These are phyloP conservation scores for Rhododendron simsii DNA, from an alignment of 148 eudicot species.

Conservation along the genomic window DNA sequence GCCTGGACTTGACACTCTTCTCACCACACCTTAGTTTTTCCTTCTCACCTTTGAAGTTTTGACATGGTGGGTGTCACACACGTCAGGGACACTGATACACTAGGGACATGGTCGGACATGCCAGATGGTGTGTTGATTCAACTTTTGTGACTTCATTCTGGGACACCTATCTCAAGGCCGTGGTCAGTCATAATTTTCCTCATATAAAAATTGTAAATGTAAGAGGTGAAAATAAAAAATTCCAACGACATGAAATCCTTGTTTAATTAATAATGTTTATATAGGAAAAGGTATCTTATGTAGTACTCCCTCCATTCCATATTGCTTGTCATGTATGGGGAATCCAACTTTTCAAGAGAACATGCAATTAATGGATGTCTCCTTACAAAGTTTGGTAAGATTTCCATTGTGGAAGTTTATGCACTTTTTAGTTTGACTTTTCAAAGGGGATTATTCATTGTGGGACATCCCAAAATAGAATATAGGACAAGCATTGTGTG, in stretches of 20 bases:
- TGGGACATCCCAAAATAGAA: background rate
- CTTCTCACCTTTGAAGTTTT: background rate
- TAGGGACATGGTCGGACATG: background rate
- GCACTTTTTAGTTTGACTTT: too few species aligned
- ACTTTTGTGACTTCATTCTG: background rate
- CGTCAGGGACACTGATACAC: background rate
- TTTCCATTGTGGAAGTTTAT: background rate
- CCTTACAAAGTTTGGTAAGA: background rate
- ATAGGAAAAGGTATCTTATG: background rate
- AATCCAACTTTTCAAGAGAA: too few species aligned
- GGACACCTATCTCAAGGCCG: background rate
- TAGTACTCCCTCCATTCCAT: background rate
- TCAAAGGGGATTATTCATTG: background rate
- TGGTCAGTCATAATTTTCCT: background rate
- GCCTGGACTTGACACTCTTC: background rate
- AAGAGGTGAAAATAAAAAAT: background rate
- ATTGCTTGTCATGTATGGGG: background rate
- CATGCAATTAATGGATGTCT: too few species aligned
- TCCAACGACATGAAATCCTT: background rate
- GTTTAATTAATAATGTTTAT: background rate
- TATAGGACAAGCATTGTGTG: background rate
- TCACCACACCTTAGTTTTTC: background rate
- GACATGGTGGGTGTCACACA: background rate
- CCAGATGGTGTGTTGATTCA: background rate
- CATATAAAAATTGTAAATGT: background rate